Percentiles rank a stretch among this genome's conserved stretches.
Conservation (phyloP, 2,329 filamentous ascomycete species). For the Emergomyces pasteurianus region DNA sequence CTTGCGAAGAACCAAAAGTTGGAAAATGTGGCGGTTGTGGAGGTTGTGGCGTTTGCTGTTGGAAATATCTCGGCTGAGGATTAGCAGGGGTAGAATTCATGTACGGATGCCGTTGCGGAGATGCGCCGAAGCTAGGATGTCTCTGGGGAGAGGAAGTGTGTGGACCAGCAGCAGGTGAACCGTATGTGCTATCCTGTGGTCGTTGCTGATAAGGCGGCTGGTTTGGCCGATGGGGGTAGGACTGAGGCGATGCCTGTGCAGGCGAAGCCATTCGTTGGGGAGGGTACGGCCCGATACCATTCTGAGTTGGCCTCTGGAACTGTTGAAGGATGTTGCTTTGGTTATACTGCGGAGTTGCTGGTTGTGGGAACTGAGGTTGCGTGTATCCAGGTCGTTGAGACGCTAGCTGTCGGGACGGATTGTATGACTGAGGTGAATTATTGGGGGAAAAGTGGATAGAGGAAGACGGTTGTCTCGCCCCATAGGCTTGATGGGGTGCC, state of each 20-base stretch:
- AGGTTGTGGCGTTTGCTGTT: conserved; percentile 21
- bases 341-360: conserved; percentile 18
- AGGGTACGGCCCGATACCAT: conserved; percentile 24
- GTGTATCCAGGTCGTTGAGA: conserved; percentile 24
- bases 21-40: conserved; percentile 17
- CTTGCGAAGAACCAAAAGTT: conserved; percentile 22
- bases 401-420: conserved; percentile 22
- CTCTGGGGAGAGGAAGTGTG: conserved; percentile 25
- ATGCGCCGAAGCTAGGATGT: conserved; percentile 19
- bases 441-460: conserved; percentile 23
- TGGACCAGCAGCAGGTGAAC: conserved; percentile 13
- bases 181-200: conserved; percentile 17
- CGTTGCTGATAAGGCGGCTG: conserved; percentile 15
- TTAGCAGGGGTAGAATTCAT: conserved; percentile 20
- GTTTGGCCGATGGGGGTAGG: conserved; percentile 24
- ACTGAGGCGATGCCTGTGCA: conserved; percentile 23
- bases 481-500: conserved; percentile 21
- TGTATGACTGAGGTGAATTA: conserved; percentile 17
- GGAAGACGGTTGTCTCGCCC: conserved; percentile 20
- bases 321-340: conserved; percentile 26
- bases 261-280: conserved; percentile 19
- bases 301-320: conserved; percentile 29
- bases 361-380: conserved; percentile 24
- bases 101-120: conserved; percentile 25
- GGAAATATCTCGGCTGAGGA: conserved; percentile 20